Conservation (phyloP, 352 stramenopile species). For the Pythium aphanidermatum region DNA sequence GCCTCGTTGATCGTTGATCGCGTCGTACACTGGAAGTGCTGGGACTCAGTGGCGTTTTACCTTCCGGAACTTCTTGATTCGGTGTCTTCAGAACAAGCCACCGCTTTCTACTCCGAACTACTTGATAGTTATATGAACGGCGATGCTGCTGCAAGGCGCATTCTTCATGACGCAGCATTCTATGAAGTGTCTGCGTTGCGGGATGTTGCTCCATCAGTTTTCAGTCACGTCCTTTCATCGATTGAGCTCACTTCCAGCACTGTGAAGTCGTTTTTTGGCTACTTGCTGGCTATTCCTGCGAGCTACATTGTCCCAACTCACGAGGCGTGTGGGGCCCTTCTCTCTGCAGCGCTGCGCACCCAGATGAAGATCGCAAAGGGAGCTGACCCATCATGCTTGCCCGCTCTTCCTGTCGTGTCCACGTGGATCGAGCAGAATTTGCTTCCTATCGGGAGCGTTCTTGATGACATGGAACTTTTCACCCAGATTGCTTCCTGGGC, state of each 20-base stretch:
- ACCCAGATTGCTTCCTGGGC: slow-evolving; percentile 5
- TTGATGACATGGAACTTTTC: background rate
- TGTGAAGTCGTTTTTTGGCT: slow-evolving; percentile 8
- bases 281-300: slow-evolving; percentile 12
- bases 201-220: slow-evolving; percentile 28
- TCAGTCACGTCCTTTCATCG: slow-evolving; percentile 15
- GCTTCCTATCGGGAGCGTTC: slow-evolving; percentile 4
- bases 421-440: slow-evolving; percentile 22
- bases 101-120: slow-evolving; percentile 9
- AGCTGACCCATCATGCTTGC: background rate
- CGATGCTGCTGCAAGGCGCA: slow-evolving; percentile 20
- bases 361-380: slow-evolving; percentile 7
- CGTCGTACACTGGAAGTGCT: slow-evolving; percentile 54
- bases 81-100: slow-evolving; percentile 11
- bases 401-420: slow-evolving; percentile 24
- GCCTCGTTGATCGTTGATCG: slow-evolving; percentile 50
- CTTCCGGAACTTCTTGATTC: slow-evolving; percentile 51
- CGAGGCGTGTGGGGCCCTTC: background rate
- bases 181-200: slow-evolving; percentile 69
- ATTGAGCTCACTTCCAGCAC: background rate
- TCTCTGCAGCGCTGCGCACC: slow-evolving; percentile 5
- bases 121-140: slow-evolving; percentile 8
- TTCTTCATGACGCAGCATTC: slow-evolving; percentile 68
- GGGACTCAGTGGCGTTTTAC: slow-evolving; percentile 66
- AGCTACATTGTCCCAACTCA: slow-evolving; percentile 9